Base-by-base conservation (phyloP, 2,329 filamentous ascomycete species). In the Aspergillus intermedius region DNA sequence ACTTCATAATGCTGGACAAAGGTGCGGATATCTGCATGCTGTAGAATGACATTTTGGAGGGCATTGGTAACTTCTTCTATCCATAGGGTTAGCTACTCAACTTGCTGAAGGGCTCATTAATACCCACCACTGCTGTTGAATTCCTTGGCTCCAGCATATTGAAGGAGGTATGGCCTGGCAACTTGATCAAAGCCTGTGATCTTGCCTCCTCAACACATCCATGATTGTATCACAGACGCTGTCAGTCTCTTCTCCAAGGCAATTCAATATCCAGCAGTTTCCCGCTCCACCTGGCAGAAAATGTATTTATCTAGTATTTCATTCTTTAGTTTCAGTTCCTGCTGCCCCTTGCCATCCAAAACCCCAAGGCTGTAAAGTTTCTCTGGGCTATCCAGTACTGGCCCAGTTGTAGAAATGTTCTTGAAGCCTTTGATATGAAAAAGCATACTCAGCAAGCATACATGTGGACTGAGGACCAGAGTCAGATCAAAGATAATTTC, bases 121-220 rank as follows among this genome's bases (percentile, higher is more conserved):
- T 64, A 63, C 65, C 62, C 56, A 72, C 62, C 25, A 48, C 65
- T 70, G 41, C 66, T 49, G 49, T 72, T 70, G 42, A 73, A 68
- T 4, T 57, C 64, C 49, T 71, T 71, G 13, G 62, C 62, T 55
- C 42, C 55, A 17, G 53, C 54, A 50, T 72, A 70, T 56, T 58
- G 59, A 17, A 72, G 61, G 22, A 42, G 50, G 51, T 72, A 71
- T 5, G 54, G 62, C 52, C 61, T 57, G 2, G 58, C 60, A 28
- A 68, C 51, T 35, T 66, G 48, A 19, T 52, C 35, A 54, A 68
- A 67, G 34, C 59, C 55, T 8, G 57, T 70, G 25, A 70, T 61
- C 52, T 68, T 17, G 17, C 61, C 58, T 7, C 61, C 56, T 43
- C 47, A 51, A 42, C 53, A 50, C 42, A 68, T 65, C 54, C 49